phyloP scores from a whole-genome alignment of 306 rosid genomes.

The Acmispon strigosus region DNA sequence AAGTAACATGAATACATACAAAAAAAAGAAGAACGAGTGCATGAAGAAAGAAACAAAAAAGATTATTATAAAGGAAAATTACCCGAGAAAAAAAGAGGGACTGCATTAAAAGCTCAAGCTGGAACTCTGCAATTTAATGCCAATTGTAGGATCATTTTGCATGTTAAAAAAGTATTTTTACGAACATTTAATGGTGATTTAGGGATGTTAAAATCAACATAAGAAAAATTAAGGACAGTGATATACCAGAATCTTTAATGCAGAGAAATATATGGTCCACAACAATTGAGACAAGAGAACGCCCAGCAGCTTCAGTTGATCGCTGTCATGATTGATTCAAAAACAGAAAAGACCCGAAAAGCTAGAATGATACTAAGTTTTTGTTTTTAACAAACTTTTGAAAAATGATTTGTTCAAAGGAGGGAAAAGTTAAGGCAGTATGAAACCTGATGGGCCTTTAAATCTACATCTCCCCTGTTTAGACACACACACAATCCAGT shows the following conservation, averaged over 20 bases:
- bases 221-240: conserved; percentile 3
- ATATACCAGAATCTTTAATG: conserved; percentile 83
- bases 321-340: conserved; percentile 48
- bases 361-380: background rate
- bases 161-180: background rate
- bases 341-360: conserved; percentile 26
- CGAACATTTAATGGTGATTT: background rate
- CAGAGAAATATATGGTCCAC: conserved; percentile 95
- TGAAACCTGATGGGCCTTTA: conserved; percentile 65
- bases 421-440: conserved; percentile 10
- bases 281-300: conserved; percentile 70
- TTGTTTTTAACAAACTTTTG: conserved; percentile 5
- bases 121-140: conserved; percentile 70
- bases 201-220: conserved; percentile 6
- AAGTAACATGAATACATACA: background rate
- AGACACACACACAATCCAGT: conserved; percentile 83
- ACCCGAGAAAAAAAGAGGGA: conserved; percentile 94
- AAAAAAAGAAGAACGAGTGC: background rate
- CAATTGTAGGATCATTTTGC: conserved; percentile 25
- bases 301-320: conserved; percentile 78
- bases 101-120: conserved; percentile 95
- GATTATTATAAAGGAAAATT: conserved; percentile 17
- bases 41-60: background rate
- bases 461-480: conserved; percentile 80
- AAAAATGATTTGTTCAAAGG: conserved; percentile 10